phyloP scores from a whole-genome alignment of 2,329 filamentous ascomycete genomes.

The Rhinocladiella similis region DNA sequence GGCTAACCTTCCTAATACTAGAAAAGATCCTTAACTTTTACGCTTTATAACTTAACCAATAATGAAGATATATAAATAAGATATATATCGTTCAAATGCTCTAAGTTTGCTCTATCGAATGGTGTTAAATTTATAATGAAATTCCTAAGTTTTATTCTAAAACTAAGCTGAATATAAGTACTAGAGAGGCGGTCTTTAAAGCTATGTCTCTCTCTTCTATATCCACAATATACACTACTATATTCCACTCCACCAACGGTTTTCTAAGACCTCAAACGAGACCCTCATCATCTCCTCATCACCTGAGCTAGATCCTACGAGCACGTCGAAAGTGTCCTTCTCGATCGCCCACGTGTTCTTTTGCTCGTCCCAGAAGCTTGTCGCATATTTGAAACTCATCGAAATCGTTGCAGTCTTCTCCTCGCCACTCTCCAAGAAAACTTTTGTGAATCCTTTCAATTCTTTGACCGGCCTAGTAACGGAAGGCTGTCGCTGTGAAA shows the following conservation, averaged over 20 bases:
- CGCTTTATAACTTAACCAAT: background rate
- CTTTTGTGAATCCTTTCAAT: constrained; percentile 47
- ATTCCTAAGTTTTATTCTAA: too few species aligned
- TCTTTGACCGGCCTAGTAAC: constrained; percentile 42
- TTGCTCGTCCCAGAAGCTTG: constrained; percentile 69
- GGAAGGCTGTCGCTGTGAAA: background rate
- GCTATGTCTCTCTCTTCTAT: too few species aligned
- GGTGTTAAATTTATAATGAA: too few species aligned
- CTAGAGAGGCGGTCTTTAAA: too few species aligned
- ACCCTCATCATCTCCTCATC: constrained; percentile 51
- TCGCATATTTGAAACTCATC: constrained; percentile 58
- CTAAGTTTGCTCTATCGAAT: too few species aligned
- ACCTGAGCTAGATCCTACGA: constrained; percentile 46
- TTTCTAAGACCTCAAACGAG: constrained; percentile 50
- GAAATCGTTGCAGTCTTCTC: constrained; percentile 33
- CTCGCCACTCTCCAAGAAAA: constrained; percentile 39
- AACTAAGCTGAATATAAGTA: too few species aligned
- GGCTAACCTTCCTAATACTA: background rate
- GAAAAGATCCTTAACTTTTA: background rate
- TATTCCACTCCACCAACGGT: background rate
- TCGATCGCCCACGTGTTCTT: constrained; percentile 65
- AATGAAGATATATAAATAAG: background rate
- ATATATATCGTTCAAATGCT: too few species aligned
- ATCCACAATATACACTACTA: too few species aligned
- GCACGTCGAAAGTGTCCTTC: constrained; percentile 62